A percentile compares a stretch with the other conserved stretches of the same genome.
phyloP scores from a whole-genome alignment of 306 rosid genomes.

The Hippophae rhamnoides region DNA sequence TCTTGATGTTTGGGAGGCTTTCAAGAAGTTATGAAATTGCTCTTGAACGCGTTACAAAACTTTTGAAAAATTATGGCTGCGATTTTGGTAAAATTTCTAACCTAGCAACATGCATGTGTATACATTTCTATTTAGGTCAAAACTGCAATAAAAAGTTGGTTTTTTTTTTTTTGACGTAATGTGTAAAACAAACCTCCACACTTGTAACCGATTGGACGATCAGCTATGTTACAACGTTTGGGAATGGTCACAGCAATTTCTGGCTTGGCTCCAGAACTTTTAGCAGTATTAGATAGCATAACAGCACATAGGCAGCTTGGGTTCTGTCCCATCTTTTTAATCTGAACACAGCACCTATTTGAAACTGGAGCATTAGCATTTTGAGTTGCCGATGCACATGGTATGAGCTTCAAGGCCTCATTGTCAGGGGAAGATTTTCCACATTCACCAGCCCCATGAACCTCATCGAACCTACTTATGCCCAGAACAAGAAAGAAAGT shows the following conservation, averaged over 20 bases:
- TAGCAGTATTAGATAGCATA: slow-evolving; percentile 34
- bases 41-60: too few species aligned
- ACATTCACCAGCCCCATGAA: slow-evolving; percentile 32
- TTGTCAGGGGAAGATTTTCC: slow-evolving; percentile 27
- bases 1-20: too few species aligned
- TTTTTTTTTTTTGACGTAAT: neutral
- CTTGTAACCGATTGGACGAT: slow-evolving; percentile 39
- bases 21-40: too few species aligned
- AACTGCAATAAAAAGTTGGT: neutral
- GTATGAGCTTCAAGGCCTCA: slow-evolving; percentile 35
- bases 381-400: slow-evolving; percentile 34
- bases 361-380: slow-evolving; percentile 22
- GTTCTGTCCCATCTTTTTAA: slow-evolving; percentile 25
- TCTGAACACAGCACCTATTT: slow-evolving; percentile 33
- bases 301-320: slow-evolving; percentile 37
- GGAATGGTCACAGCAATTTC: slow-evolving; percentile 46
- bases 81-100: too few species aligned
- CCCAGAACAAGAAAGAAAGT: slow-evolving; percentile 8
- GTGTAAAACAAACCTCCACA: slow-evolving; percentile 36
- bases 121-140: neutral
- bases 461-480: slow-evolving; percentile 7
- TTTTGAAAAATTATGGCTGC: too few species aligned
- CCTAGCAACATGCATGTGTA: neutral
- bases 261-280: slow-evolving; percentile 30
- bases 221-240: slow-evolving; percentile 34